Evolutionary conservation across 1,284 basidiomycete species (phyloP).

Genomic region (Boletus sp.): DNA sequence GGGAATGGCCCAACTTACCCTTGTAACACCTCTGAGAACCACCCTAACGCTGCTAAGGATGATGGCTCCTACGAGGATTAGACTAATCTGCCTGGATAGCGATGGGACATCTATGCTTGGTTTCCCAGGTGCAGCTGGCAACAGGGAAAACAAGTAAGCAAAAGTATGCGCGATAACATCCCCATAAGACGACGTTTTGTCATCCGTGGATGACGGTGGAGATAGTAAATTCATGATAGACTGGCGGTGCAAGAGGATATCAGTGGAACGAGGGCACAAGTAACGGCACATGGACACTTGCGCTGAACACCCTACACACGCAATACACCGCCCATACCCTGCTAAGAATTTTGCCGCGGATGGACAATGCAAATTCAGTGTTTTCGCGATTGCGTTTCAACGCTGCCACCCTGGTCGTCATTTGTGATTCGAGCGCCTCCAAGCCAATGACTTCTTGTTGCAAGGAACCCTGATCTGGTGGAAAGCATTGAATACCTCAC

Average conservation of each 20-base stretch:
- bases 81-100: conserved; percentile 64
- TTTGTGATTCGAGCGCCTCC: conserved; percentile 65
- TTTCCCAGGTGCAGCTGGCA: conserved; percentile 33
- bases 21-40: conserved; percentile 63
- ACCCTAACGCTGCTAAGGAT: conserved; percentile 67
- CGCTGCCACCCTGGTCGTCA: conserved; percentile 55
- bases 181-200: conserved; percentile 44
- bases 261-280: conserved; percentile 6
- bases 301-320: conserved; percentile 59
- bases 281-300: conserved; percentile 38
- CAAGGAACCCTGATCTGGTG: conserved; percentile 27
- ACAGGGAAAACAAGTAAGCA: conserved; percentile 49
- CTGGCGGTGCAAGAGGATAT: conserved; percentile 36
- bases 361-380: conserved; percentile 52
- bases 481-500: conserved; percentile 1
- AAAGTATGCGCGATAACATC: conserved; percentile 62
- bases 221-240: conserved; percentile 57
- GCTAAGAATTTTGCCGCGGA: conserved; percentile 52
- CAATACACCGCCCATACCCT: conserved; percentile 68
- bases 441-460: conserved; percentile 62
- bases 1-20: conserved; percentile 41
- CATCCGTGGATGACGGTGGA: conserved; percentile 40
- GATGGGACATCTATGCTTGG: conserved; percentile 40
- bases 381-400: conserved; percentile 50
- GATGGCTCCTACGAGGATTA: conserved; percentile 68